Conservation (phyloP, 2,329 filamentous ascomycete species). For the Phaeosphaeria sp. region DNA sequence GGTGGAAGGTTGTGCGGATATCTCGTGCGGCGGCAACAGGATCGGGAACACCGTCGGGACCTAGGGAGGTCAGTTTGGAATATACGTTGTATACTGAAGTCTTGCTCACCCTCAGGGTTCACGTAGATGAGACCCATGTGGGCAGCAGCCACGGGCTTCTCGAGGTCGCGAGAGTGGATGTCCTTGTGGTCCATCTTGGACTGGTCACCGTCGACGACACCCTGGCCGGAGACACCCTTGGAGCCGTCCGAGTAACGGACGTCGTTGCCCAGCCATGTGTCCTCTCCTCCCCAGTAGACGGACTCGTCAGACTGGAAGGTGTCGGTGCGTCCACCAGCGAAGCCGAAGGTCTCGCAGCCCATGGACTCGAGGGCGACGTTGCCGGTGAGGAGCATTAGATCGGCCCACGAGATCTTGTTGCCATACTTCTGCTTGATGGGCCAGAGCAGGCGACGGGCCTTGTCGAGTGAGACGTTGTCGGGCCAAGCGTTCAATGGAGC, state of each 20-base stretch:
- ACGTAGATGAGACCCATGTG: slow-evolving; percentile 85
- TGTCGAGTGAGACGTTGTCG: slow-evolving; percentile 79
- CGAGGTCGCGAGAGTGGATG: slow-evolving; percentile 66
- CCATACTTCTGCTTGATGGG: slow-evolving; percentile 87
- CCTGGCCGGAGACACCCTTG: slow-evolving; percentile 53
- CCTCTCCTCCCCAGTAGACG: slow-evolving; percentile 79
- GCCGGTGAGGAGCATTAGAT: slow-evolving; percentile 73
- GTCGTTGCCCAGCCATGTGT: slow-evolving; percentile 76
- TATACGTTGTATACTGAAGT: neutral
- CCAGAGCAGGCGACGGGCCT: slow-evolving; percentile 80
- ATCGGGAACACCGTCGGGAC: slow-evolving; percentile 75
- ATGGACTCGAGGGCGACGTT: slow-evolving; percentile 81
- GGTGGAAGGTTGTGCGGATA: slow-evolving; percentile 76
- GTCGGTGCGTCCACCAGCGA: slow-evolving; percentile 74
- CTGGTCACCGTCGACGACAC: slow-evolving; percentile 45
- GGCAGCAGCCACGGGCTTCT: slow-evolving; percentile 70
- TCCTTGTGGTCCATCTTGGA: slow-evolving; percentile 37
- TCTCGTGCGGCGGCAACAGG: slow-evolving; percentile 72
- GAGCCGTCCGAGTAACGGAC: slow-evolving; percentile 67
- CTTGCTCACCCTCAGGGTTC: slow-evolving; percentile 67
- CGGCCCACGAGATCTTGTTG: slow-evolving; percentile 82
- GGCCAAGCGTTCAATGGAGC: slow-evolving; percentile 84
- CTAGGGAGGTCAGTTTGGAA: slow-evolving; percentile 38
- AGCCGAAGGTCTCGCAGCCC: slow-evolving; percentile 77
- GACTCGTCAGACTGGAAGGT: slow-evolving; percentile 79